These are phyloP conservation scores for Erodium texanum DNA, from an alignment of 441 rosid species.

Conservation along the genomic window DNA sequence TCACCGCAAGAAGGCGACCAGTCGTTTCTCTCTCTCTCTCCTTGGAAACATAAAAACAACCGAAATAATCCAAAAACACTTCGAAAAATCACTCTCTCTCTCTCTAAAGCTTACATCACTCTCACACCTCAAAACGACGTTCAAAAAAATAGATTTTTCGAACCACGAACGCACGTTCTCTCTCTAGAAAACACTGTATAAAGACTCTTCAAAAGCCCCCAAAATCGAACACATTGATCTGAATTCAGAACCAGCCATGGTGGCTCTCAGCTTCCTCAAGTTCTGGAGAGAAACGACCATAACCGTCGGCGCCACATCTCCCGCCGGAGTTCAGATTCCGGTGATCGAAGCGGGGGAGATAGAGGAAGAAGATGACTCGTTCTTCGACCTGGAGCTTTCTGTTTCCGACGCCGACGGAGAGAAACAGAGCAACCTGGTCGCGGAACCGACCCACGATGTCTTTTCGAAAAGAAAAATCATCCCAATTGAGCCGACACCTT, in stretches of 20 bases:
- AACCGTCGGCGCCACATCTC: background rate
- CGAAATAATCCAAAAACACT: slow-evolving; percentile 10
- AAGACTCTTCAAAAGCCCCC: background rate
- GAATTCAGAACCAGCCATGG: slow-evolving; percentile 27
- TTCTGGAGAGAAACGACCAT: slow-evolving; percentile 28
- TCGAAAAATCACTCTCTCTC: slow-evolving; percentile 7
- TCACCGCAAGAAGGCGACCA: too few relatives aligned
- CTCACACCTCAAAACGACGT: background rate
- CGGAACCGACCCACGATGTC: background rate
- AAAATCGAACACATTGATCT: background rate
- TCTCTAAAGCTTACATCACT: slow-evolving; percentile 17
- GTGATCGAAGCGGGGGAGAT: background rate
- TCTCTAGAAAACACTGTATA: too few relatives aligned
- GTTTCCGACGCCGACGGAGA: background rate
- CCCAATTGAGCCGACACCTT: background rate
- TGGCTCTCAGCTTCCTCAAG: slow-evolving; percentile 55
- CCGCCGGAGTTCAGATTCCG: background rate
- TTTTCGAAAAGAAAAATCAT: slow-evolving; percentile 1
- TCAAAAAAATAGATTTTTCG: slow-evolving; percentile 25
- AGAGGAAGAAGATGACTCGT: slow-evolving; percentile 1
- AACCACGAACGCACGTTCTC: too few relatives aligned
- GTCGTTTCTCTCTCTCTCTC: background rate
- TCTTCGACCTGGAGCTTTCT: slow-evolving; percentile 1
- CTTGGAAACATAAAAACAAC: slow-evolving; percentile 14
- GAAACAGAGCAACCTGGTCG: background rate